phyloP scores from a whole-genome alignment of 441 rosid species.

The Populus hybrid region DNA sequence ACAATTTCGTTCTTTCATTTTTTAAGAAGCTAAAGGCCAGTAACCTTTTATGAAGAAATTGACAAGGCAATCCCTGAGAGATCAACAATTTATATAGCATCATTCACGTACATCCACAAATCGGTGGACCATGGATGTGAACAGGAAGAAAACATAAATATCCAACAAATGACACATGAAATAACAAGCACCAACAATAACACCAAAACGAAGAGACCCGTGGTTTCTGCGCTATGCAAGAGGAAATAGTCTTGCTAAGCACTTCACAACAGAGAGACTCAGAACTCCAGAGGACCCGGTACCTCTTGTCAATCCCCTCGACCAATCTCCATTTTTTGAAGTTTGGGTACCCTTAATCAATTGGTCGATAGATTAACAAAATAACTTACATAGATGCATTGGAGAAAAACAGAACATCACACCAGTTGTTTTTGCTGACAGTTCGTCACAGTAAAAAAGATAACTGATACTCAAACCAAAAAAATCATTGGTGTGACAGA shows the following conservation, averaged over 20 bases:
- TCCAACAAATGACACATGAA: not conserved
- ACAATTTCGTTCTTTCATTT: too few relatives aligned
- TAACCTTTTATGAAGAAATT: too few relatives aligned
- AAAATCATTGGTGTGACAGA: not conserved
- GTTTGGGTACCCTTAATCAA: not conserved
- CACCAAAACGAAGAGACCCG: too few relatives aligned
- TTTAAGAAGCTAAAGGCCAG: too few relatives aligned
- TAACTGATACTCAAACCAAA: too few relatives aligned
- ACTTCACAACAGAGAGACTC: not conserved
- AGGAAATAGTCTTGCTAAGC: too few relatives aligned
- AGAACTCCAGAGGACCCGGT: not conserved
- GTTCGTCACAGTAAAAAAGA: too few relatives aligned
- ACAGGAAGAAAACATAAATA: not conserved
- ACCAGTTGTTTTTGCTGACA: too few relatives aligned
- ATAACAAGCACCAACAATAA: not conserved
- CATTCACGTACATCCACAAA: not conserved
- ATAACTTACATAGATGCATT: not conserved
- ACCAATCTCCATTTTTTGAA: not conserved
- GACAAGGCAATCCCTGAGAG: too few relatives aligned
- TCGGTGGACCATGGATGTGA: not conserved
- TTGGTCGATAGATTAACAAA: not conserved
- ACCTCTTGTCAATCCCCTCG: not conserved
- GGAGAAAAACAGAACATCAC: too few relatives aligned
- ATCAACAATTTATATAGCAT: too few relatives aligned
- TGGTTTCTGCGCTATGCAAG: too few relatives aligned